phyloP scores from a whole-genome alignment of 2,329 filamentous ascomycete genomes.

The Microdochium trichocladiopsis region DNA sequence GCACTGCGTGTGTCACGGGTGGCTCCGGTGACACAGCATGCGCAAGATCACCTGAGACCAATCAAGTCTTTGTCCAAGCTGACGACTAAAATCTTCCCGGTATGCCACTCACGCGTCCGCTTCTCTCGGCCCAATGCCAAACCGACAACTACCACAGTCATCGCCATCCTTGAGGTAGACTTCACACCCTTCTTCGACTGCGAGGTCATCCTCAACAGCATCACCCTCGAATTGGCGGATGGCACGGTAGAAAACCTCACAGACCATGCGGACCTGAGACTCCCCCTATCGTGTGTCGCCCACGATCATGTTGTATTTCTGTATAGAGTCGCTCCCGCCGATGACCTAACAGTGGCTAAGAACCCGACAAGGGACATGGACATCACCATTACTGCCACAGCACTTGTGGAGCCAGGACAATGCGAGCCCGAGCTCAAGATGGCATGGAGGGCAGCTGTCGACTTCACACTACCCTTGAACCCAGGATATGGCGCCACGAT shows the following conservation, averaged over 20 bases:
- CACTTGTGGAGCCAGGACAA: constrained; percentile 43
- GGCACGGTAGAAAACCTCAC: constrained; percentile 54
- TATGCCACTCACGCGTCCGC: constrained; percentile 64
- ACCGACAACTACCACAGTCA: constrained; percentile 52
- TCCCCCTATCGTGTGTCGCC: constrained; percentile 56
- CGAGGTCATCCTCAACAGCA: constrained; percentile 53
- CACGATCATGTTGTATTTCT: constrained; percentile 72
- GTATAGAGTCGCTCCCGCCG: constrained; percentile 55
- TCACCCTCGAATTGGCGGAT: constrained; percentile 49
- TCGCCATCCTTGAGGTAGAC: constrained; percentile 68
- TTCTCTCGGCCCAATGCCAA: constrained; percentile 58
- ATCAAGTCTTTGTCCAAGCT: constrained; percentile 58
- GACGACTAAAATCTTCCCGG: constrained; percentile 58
- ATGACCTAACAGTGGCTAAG: constrained; percentile 36
- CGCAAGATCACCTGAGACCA: constrained; percentile 54
- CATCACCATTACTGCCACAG: constrained; percentile 54
- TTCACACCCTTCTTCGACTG: constrained; percentile 65
- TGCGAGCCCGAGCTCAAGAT: constrained; percentile 58
- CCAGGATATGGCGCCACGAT: constrained; percentile 51
- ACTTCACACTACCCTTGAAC: constrained; percentile 61
- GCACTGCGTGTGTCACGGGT: constrained; percentile 70
- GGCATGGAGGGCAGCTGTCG: constrained; percentile 61
- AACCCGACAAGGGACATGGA: constrained; percentile 44
- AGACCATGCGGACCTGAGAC: constrained; percentile 35
- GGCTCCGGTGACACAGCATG: constrained; percentile 54